phyloP scores from a whole-genome alignment of 1,139 yeast species.

The Scheffersomyces lignicola region DNA sequence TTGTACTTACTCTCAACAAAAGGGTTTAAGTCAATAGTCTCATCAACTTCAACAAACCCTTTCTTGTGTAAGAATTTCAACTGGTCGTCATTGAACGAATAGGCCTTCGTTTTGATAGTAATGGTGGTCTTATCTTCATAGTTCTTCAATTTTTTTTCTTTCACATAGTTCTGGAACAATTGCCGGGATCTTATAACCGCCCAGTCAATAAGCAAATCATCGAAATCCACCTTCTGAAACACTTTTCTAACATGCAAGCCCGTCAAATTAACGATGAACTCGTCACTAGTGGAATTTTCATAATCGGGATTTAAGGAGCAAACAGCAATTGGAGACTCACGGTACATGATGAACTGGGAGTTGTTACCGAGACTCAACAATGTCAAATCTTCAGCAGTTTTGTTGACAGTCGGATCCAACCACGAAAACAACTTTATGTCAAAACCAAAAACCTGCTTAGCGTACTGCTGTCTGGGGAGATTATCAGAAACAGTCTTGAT shows the following conservation, averaged over 20 bases:
- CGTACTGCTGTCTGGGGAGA: slow-evolving; percentile 28
- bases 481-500: slow-evolving; percentile 46
- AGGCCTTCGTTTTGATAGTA: slow-evolving; percentile 39
- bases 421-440: slow-evolving; percentile 50
- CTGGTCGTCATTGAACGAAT: slow-evolving; percentile 50
- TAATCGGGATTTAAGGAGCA: slow-evolving; percentile 42
- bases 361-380: slow-evolving; percentile 39
- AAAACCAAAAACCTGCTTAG: slow-evolving; percentile 51
- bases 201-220: slow-evolving; percentile 62
- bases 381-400: slow-evolving; percentile 23
- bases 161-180: slow-evolving; percentile 33
- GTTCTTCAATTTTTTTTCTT: slow-evolving; percentile 20
- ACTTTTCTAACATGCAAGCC: slow-evolving; percentile 67
- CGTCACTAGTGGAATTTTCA: slow-evolving; percentile 34
- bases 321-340: slow-evolving; percentile 69
- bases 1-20: slow-evolving; percentile 18
- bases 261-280: slow-evolving; percentile 49
- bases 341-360: slow-evolving; percentile 56
- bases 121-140: slow-evolving; percentile 35
- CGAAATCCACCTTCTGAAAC: slow-evolving; percentile 60
- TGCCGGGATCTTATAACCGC: slow-evolving; percentile 50
- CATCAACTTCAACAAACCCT: slow-evolving; percentile 25
- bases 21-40: slow-evolving; percentile 29
- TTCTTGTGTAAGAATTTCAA: slow-evolving; percentile 29
- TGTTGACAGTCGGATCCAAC: slow-evolving; percentile 22